A percentile compares a stretch with the other conserved stretches of the same genome.
These are phyloP conservation scores for Fusarium proliferatum DNA, from an alignment of 2,329 filamentous ascomycete genomes.

Conservation along the genomic window DNA sequence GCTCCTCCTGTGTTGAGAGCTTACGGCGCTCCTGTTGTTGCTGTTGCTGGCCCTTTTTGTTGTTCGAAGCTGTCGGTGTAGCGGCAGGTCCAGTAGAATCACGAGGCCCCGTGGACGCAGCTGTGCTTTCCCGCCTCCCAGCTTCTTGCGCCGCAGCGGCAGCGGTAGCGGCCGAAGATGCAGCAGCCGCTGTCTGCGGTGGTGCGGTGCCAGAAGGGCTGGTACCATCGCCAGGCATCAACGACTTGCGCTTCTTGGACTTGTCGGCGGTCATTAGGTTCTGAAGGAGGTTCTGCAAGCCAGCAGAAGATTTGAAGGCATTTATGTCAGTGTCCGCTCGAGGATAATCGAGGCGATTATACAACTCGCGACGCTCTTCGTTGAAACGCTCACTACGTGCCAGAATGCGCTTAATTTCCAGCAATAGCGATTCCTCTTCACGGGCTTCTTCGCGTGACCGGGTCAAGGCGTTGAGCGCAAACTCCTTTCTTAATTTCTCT, in stretches of 20 bases:
- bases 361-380: slow-evolving; percentile 87
- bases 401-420: slow-evolving; percentile 92
- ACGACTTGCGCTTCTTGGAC: slow-evolving; percentile 85
- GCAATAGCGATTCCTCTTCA: slow-evolving; percentile 89
- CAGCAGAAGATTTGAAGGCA: slow-evolving; percentile 83
- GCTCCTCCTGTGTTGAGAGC: slow-evolving; percentile 79
- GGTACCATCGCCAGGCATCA: slow-evolving; percentile 69
- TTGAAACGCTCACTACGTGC: slow-evolving; percentile 87
- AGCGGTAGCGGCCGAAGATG: slow-evolving; percentile 26
- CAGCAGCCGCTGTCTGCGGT: slow-evolving; percentile 41
- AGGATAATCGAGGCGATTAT: slow-evolving; percentile 86
- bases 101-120: slow-evolving; percentile 55
- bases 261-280: slow-evolving; percentile 87
- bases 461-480: slow-evolving; percentile 82
- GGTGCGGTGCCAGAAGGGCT: slow-evolving; percentile 57
- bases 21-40: slow-evolving; percentile 68
- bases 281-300: slow-evolving; percentile 82
- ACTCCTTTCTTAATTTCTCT: slow-evolving; percentile 84
- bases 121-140: slow-evolving; percentile 65
- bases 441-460: slow-evolving; percentile 88
- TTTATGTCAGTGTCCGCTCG: slow-evolving; percentile 75
- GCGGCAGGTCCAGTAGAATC: slow-evolving; percentile 49
- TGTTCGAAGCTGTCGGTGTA: slow-evolving; percentile 52
- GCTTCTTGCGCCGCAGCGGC: slow-evolving; percentile 49
- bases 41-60: slow-evolving; percentile 60